Base-by-base conservation (phyloP, 2,329 filamentous ascomycete species). In the Ambrosiella xylebori region DNA sequence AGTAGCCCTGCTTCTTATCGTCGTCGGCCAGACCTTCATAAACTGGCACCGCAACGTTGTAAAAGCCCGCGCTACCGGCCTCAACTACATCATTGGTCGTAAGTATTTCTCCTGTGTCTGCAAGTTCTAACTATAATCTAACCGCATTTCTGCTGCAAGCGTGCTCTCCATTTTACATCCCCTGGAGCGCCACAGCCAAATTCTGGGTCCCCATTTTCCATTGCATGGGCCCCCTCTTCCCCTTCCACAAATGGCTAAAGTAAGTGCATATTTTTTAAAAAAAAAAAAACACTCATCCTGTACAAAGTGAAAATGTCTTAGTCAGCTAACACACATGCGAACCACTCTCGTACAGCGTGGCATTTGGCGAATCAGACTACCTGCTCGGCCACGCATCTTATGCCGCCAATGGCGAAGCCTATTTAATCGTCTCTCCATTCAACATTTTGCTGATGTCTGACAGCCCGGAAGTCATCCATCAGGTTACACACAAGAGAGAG, bases 401-500 rank as follows among this genome's bases (percentile, higher is more conserved):
- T 65, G 71, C 76, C 36, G 71, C 74, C 13, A 65, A 80, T 8
- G 82, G 80, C 49, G 83, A 88, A 63, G 73, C 77, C 11, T 83
- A 87, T 64, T 63, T 88, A 7, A 64, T 81, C n/a, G 82, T 83
- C 7, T 76, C 80, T 0, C 81, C 84, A 0, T 71, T 71, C 7
- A 67, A 66, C 39, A 71, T 81, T 13, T 66, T 74, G 15, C 63
- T 85, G 40, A 77, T 75, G 63, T 79, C 80, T 4, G 76, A 79
- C 47, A 80, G 83, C 66, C 77, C 85, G 13, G 81, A 84, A 60
- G 78, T 76, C 15, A 79, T 86, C 58, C 74, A 74, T 59, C 81
- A 86, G 65, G 77, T 91, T 57, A 80, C 80, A 1, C 72, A 75
- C 3, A 74, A 82, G 52, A 76, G 85, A 49, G 84, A 85, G 53